A percentile compares a stretch with the other conserved stretches of the same genome.
phyloP scores from a whole-genome alignment of 441 rosid species.

The Erysimum cheiri region DNA sequence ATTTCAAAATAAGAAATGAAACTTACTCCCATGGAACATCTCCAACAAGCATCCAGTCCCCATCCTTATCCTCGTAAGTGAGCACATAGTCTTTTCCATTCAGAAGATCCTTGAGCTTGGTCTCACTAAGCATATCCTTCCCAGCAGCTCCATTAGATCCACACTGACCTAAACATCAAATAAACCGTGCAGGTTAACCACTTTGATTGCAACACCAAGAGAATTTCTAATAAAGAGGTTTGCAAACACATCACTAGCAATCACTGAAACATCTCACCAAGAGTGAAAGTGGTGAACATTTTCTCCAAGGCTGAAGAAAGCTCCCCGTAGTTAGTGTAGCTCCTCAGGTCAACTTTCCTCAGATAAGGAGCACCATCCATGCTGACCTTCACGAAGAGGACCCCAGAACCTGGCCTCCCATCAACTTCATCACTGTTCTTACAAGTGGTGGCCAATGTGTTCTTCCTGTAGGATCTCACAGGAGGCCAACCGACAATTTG shows the following conservation, averaged over 20 bases:
- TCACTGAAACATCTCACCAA: slow-evolving; percentile 57
- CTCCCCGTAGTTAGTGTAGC: slow-evolving; percentile 60
- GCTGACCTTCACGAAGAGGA: slow-evolving; percentile 68
- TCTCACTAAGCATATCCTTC: slow-evolving; percentile 60
- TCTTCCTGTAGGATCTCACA: slow-evolving; percentile 70
- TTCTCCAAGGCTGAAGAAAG: slow-evolving; percentile 70
- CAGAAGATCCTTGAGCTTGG: slow-evolving; percentile 65
- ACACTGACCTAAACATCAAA: slow-evolving; percentile 58
- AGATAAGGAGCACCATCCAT: slow-evolving; percentile 84
- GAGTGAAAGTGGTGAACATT: slow-evolving; percentile 76
- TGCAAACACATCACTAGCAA: slow-evolving; percentile 15
- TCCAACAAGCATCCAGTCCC: slow-evolving; percentile 85
- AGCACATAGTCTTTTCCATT: slow-evolving; percentile 76
- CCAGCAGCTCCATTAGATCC: slow-evolving; percentile 62
- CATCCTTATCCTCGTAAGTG: slow-evolving; percentile 74
- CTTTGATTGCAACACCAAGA: not conserved
- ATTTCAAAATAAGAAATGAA: not conserved
- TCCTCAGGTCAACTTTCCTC: slow-evolving; percentile 71
- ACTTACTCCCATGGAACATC: slow-evolving; percentile 84
- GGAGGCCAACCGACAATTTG: slow-evolving; percentile 90
- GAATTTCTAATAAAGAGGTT: not conserved
- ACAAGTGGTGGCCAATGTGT: slow-evolving; percentile 62
- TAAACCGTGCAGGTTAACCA: slow-evolving; percentile 27
- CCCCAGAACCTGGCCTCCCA: slow-evolving; percentile 56
- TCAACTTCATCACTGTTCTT: slow-evolving; percentile 69